Evolutionary conservation across 495 filamentous ascomycete species (phyloP).

Genomic region (Penicillium ucsense): DNA sequence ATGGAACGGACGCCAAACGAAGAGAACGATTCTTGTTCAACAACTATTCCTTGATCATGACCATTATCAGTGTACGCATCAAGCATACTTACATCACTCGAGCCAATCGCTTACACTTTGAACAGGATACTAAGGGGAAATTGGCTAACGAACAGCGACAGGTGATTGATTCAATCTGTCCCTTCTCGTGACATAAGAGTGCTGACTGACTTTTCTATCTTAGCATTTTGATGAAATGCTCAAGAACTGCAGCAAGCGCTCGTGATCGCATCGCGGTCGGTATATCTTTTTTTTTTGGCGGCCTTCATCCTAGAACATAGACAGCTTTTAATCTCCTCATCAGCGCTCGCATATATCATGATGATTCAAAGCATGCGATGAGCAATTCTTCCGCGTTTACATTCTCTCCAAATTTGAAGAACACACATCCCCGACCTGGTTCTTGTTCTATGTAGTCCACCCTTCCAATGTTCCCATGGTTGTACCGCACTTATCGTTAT

Average conservation of each 20-base stretch:
- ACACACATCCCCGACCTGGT: no score
- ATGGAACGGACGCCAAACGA: conserved; percentile 65
- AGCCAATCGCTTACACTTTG: conserved; percentile 12
- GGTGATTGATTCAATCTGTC: conserved; percentile 17
- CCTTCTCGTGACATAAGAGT: not conserved
- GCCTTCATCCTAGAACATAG: not conserved
- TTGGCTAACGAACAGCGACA: conserved; percentile 63
- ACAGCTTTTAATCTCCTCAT: not conserved
- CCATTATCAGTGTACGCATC: conserved; percentile 63
- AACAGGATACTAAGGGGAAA: conserved; percentile 63
- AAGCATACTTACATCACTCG: not conserved
- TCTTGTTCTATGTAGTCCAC: no score
- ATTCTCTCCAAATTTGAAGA: no score
- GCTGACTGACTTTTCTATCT: not conserved
- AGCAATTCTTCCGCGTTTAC: no score
- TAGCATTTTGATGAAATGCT: conserved; percentile 40
- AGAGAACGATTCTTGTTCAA: conserved; percentile 83
- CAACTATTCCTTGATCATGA: conserved; percentile 85
- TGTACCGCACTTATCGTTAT: no score
- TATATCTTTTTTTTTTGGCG: conserved; percentile 3
- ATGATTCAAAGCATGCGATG: no score
- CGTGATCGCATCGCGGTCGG: conserved; percentile 7
- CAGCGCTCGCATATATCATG: no score
- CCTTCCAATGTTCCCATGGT: no score
- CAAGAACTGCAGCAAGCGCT: conserved; percentile 31